Percentiles rank a stretch among this genome's conserved stretches.
Conservation (phyloP, 345 rosid genomes). For the Arabis hirsuta region DNA sequence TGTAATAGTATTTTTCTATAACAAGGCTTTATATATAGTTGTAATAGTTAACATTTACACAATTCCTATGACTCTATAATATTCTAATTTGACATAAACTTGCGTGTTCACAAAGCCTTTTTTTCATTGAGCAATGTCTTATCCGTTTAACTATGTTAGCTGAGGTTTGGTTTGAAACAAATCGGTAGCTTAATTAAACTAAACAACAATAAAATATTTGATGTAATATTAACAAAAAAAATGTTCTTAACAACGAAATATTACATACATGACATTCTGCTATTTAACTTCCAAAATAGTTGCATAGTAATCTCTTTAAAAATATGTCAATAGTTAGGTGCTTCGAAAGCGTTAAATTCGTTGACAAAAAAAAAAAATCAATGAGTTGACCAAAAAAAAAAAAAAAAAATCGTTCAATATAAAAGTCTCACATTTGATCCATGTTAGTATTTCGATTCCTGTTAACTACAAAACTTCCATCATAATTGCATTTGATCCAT, state of each 20-base stretch:
- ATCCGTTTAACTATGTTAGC: slow-evolving; percentile 39
- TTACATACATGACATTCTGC: no score
- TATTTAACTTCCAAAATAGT: no score
- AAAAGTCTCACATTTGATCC: no score
- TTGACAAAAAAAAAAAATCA: no score
- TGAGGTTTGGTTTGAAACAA: slow-evolving; percentile 41
- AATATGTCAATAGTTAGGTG: no score
- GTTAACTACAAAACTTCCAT: no score
- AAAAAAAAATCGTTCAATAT: no score
- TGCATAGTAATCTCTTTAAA: no score
- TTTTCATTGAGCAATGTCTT: slow-evolving; percentile 2
- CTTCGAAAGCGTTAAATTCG: no score
- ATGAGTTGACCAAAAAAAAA: no score
- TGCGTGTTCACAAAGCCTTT: slow-evolving; percentile 31
- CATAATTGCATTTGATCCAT: no score
- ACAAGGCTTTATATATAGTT: background rate
- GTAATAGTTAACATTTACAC: background rate
- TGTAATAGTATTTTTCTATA: slow-evolving; percentile 11
- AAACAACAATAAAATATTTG: background rate
- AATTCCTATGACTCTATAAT: background rate
- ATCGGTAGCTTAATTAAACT: background rate
- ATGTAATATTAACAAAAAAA: background rate
- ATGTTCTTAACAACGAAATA: background rate
- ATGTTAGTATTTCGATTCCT: no score
- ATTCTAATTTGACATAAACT: slow-evolving; percentile 26